Conservation (phyloP, 2,329 filamentous ascomycete genomes). For the Shiraia bambusicola region DNA sequence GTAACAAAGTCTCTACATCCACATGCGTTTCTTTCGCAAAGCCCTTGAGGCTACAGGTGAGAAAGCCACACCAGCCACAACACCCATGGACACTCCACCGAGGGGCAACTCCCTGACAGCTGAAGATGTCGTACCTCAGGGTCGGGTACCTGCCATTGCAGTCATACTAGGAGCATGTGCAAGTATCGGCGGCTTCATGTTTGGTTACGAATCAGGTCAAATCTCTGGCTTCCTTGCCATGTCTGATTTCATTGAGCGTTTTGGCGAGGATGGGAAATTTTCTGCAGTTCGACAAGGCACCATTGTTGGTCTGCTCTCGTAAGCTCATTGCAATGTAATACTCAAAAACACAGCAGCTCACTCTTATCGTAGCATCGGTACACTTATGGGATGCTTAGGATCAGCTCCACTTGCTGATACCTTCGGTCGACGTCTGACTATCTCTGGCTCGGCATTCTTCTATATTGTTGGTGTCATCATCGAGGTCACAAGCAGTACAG, state of each 20-base stretch:
- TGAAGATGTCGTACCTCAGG: conserved; percentile 17
- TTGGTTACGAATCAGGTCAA: conserved; percentile 13
- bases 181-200: conserved; percentile 42
- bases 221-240: conserved; percentile 37
- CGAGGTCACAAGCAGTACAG: conserved; percentile 60
- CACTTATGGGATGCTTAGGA: conserved; percentile 69
- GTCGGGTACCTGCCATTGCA: conserved; percentile 30
- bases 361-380: conserved; percentile 53
- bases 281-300: conserved; percentile 38
- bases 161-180: conserved; percentile 34
- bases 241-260: conserved; percentile 36
- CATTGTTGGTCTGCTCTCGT: conserved; percentile 41
- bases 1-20: conserved; percentile 8
- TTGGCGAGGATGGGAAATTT: conserved; percentile 37
- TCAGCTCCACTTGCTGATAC: conserved; percentile 61
- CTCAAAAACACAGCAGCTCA: neutral
- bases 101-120: conserved; percentile 22
- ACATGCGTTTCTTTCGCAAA: conserved; percentile 28
- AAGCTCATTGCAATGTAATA: conserved; percentile 8
- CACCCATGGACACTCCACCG: conserved; percentile 28
- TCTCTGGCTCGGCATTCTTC: conserved; percentile 62
- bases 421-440: conserved; percentile 62
- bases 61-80: conserved; percentile 31
- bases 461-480: conserved; percentile 66
- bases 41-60: conserved; percentile 18